These are phyloP conservation scores for Cercospora brassicicola DNA, from an alignment of 2,329 filamentous ascomycete species.

Conservation along the genomic window DNA sequence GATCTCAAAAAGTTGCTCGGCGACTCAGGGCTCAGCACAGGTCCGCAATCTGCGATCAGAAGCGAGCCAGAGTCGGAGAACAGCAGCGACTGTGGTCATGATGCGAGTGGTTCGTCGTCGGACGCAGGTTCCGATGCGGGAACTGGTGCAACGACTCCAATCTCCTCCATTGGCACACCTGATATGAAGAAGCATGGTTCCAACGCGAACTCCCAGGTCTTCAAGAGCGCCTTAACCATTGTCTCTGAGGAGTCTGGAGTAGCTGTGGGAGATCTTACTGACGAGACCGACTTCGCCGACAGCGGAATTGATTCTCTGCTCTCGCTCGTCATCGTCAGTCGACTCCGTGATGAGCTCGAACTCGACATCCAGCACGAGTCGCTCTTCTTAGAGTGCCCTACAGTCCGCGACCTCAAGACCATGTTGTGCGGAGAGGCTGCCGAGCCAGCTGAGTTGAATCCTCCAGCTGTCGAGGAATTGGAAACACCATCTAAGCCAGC, in stretches of 20 bases:
- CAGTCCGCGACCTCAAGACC: slow-evolving; percentile 10
- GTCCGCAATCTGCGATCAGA: neutral
- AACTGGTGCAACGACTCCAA: neutral
- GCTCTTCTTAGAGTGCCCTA: slow-evolving; percentile 33
- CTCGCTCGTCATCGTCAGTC: slow-evolving; percentile 40
- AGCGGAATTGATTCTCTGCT: slow-evolving; percentile 33
- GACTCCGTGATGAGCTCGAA: slow-evolving; percentile 37
- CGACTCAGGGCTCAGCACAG: neutral
- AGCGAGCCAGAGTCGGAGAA: neutral
- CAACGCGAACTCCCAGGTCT: neutral
- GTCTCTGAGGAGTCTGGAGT: neutral
- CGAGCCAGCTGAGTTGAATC: neutral
- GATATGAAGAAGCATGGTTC: neutral
- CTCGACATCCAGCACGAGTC: slow-evolving; percentile 31
- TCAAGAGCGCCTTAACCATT: neutral
- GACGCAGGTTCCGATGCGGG: neutral
- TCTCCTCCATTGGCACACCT: neutral
- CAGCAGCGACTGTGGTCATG: neutral
- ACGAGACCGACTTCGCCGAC: neutral
- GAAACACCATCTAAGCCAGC: neutral
- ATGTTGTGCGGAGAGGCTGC: neutral
- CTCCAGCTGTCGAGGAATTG: neutral
- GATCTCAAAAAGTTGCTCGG: neutral
- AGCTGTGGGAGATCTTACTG: neutral
- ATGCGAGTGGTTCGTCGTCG: neutral